phyloP scores from a whole-genome alignment of 176 grass and related monocot species.

The Otatea glauca region DNA sequence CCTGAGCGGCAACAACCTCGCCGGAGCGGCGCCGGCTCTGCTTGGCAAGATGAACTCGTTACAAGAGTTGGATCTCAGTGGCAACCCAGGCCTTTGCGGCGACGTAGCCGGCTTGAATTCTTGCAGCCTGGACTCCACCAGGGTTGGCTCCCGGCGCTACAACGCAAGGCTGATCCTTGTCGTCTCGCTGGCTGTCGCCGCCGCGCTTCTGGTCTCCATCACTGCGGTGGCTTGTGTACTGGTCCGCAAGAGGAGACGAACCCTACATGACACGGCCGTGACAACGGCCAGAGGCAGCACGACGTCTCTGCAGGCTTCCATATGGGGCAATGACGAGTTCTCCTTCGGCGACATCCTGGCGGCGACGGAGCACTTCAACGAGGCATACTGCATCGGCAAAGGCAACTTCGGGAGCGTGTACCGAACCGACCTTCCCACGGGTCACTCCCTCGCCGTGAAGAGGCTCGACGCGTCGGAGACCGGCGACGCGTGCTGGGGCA shows the following conservation, averaged over 20 bases:
- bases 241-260: conserved; percentile 28
- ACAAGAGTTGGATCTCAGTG: conserved; percentile 59
- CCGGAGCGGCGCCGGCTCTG: conserved; percentile 53
- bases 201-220: conserved; percentile 25
- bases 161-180: conserved; percentile 45
- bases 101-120: conserved; percentile 45
- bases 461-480: conserved; percentile 52
- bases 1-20: conserved; percentile 66
- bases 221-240: conserved; percentile 20
- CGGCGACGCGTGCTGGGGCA: not conserved
- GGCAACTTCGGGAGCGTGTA: conserved; percentile 83
- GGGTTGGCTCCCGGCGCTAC: conserved; percentile 17
- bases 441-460: conserved; percentile 69
- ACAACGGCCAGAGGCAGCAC: not conserved
- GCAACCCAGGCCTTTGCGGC: conserved; percentile 72
- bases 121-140: conserved; percentile 34
- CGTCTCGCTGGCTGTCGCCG: conserved; percentile 22
- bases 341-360: conserved; percentile 73
- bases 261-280: conserved; percentile 12
- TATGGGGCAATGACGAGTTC: conserved; percentile 79
- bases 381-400: conserved; percentile 75
- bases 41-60: conserved; percentile 58
- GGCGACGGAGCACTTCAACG: conserved; percentile 80
- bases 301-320: conserved; percentile 32
- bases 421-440: conserved; percentile 55